Percentiles rank a stretch among this genome's conserved stretches.
phyloP scores from a whole-genome alignment of 345 rosid genomes.

The Bruguiera sexangula region DNA sequence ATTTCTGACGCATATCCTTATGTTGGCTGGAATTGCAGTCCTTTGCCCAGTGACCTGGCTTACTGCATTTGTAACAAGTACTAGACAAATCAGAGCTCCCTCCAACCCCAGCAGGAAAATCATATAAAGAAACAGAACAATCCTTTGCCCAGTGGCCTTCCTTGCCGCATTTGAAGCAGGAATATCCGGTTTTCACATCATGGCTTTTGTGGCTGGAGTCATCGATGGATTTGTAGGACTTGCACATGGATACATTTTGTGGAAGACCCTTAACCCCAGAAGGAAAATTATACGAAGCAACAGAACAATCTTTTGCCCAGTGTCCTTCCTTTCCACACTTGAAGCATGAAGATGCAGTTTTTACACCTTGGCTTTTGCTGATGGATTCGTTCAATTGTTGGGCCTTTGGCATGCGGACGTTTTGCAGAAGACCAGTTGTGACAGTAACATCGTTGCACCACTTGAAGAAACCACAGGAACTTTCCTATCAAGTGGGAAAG shows the following conservation, averaged over 20 bases:
- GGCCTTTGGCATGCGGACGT: slow-evolving; percentile 17
- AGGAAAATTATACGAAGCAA: slow-evolving; percentile 19
- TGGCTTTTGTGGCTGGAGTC: slow-evolving; percentile 20
- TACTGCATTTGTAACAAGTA: slow-evolving; percentile 48
- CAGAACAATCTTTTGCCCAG: slow-evolving; percentile 50
- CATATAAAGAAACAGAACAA: slow-evolving; percentile 30
- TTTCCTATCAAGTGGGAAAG: slow-evolving; percentile 14
- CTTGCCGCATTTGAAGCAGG: slow-evolving; percentile 49
- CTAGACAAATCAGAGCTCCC: slow-evolving; percentile 26
- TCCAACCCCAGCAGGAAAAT: slow-evolving; percentile 23
- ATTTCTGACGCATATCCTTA: slow-evolving; percentile 2
- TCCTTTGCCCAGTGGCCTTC: slow-evolving; percentile 57
- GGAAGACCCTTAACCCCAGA: slow-evolving; percentile 18
- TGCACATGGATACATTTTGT: slow-evolving; percentile 6
- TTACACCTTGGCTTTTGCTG: slow-evolving; percentile 22
- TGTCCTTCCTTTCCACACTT: slow-evolving; percentile 52
- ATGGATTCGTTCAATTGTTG: slow-evolving; percentile 6
- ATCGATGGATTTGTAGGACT: slow-evolving; percentile 9
- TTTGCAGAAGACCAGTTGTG: slow-evolving; percentile 18
- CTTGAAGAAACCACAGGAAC: slow-evolving; percentile 60
- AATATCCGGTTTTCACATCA: slow-evolving; percentile 24
- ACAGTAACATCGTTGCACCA: slow-evolving; percentile 47
- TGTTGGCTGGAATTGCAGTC: slow-evolving; percentile 40
- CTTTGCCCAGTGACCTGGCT: slow-evolving; percentile 61
- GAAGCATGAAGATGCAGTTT: slow-evolving; percentile 37